phyloP scores from a whole-genome alignment of 2,329 filamentous ascomycete genomes.

The Penicillium sp. region DNA sequence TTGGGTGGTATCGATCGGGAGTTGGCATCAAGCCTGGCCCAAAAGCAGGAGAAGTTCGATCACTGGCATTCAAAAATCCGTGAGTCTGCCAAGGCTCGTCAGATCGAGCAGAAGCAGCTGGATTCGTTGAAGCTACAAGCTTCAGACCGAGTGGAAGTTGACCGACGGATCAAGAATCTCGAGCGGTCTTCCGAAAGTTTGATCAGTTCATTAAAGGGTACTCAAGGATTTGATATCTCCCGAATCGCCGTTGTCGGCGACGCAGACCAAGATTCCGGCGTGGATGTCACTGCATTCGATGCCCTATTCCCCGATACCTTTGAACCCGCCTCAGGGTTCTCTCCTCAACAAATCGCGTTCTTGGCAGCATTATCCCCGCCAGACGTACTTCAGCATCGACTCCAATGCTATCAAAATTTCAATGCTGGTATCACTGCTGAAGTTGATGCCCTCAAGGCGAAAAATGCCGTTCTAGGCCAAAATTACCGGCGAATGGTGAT shows the following conservation, averaged over 20 bases:
- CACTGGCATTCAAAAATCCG: slow-evolving; percentile 76
- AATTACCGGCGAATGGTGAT: slow-evolving; percentile 87
- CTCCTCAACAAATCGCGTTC: slow-evolving; percentile 43
- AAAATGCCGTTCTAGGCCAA: slow-evolving; percentile 78
- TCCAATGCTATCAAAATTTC: slow-evolving; percentile 68
- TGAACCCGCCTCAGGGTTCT: slow-evolving; percentile 43
- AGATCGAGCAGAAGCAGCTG: slow-evolving; percentile 70
- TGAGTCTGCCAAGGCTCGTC: slow-evolving; percentile 73
- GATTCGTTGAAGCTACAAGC: slow-evolving; percentile 67
- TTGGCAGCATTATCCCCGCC: slow-evolving; percentile 57
- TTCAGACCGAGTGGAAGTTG: slow-evolving; percentile 62
- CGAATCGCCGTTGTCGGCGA: slow-evolving; percentile 49
- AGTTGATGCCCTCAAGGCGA: slow-evolving; percentile 69
- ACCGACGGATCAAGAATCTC: slow-evolving; percentile 74
- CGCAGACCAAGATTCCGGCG: slow-evolving; percentile 44
- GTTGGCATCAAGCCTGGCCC: slow-evolving; percentile 75
- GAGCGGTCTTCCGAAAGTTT: slow-evolving; percentile 71
- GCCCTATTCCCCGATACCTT: slow-evolving; percentile 38
- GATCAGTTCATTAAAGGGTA: slow-evolving; percentile 52
- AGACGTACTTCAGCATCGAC: slow-evolving; percentile 62
- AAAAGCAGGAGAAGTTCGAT: slow-evolving; percentile 82
- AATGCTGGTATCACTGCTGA: slow-evolving; percentile 66
- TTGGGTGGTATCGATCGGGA: slow-evolving; percentile 74
- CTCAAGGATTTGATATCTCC: slow-evolving; percentile 47
- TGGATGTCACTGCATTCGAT: slow-evolving; percentile 37